Evolutionary conservation across 2,329 filamentous ascomycete species (phyloP), one percentile per base, ranked within the genome.

Genomic region (Colletotrichum sojae): DNA sequence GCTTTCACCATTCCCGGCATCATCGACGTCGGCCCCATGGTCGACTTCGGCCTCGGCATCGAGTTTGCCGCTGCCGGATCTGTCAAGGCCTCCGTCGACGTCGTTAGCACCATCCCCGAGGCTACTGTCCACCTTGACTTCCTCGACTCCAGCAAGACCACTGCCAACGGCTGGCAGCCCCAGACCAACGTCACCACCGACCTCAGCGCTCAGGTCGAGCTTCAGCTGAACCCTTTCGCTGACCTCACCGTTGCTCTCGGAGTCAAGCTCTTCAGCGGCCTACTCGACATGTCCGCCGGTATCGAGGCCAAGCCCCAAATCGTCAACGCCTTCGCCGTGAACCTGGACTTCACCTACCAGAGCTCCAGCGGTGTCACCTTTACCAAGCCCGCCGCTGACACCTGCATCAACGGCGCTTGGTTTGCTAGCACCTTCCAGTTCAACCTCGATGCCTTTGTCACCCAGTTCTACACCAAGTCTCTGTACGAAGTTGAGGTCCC

Each of bases 81-180:
- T 5, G 73, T 80, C n/a, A 73, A 74, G 9, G 71, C 80, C 36
- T 75, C 73, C 2, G 75, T 78, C 13, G 77, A 75, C 5, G 70
- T 81, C 8, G 73, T 74, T 12, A 72, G 79, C 40, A 71, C 72
- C 3, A 74, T 83, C 36, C 73, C 74, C 15, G 73, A 79, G 43
- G 81, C 78, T 54, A 80, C 77, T 46, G 76, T 80, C 16, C 81
- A 83, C 72, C 68, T 83, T 12, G 81, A 83, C 70, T 76, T 82
- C 46, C 70, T 82, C 20, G 70, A 80, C 58, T 63, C 71, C 8
- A 67, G 65, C 43, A 74, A 75, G 60, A 78, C 77, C 36, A 62
- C 66, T 2, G 75, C 76, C 15, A 74, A 76, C 4, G 80, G 79
- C 22, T 83, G 80, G 80, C 73, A 71, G 12, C 80, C 81, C 22